Percentiles rank a stretch among this genome's conserved stretches.
Evolutionary conservation across 83 land plant genomes (phyloP).

Genomic region (Thuja plicata): DNA sequence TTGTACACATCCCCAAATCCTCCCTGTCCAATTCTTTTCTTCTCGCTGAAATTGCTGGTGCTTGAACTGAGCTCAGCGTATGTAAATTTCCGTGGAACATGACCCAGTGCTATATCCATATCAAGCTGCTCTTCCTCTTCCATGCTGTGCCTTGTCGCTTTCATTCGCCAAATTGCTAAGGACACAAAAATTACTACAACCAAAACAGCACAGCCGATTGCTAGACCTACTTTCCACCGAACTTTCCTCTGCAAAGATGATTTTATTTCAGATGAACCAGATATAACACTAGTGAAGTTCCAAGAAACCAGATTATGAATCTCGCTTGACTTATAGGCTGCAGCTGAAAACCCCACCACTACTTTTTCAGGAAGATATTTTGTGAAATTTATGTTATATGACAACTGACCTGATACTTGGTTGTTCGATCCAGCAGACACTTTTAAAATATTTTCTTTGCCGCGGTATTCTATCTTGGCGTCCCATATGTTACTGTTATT

Average conservation of each 20-base stretch:
- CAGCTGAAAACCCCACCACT: constrained; percentile 30
- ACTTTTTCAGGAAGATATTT: neutral
- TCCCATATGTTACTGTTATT: neutral
- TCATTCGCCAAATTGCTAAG: neutral
- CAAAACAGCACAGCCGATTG: neutral
- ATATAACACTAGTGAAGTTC: neutral
- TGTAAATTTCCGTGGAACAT: neutral
- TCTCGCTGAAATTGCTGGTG: neutral
- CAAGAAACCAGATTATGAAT: neutral
- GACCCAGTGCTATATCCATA: neutral
- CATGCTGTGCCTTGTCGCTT: neutral
- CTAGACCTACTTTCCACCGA: no score
- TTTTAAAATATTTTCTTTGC: neutral
- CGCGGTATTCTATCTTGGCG: neutral
- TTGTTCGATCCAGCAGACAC: neutral
- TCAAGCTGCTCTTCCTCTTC: neutral
- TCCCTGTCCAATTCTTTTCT: constrained; percentile 19
- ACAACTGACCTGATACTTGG: neutral
- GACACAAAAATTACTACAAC: neutral
- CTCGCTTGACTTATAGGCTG: constrained; percentile 10
- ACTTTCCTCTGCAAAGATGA: neutral
- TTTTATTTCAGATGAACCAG: neutral
- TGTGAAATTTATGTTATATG: constrained; percentile 20
- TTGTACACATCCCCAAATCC: constrained; percentile 34
- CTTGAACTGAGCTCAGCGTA: constrained; percentile 25